Conservation (phyloP, 1,284 basidiomycete genomes). For the Sporisorium scitamineum region DNA sequence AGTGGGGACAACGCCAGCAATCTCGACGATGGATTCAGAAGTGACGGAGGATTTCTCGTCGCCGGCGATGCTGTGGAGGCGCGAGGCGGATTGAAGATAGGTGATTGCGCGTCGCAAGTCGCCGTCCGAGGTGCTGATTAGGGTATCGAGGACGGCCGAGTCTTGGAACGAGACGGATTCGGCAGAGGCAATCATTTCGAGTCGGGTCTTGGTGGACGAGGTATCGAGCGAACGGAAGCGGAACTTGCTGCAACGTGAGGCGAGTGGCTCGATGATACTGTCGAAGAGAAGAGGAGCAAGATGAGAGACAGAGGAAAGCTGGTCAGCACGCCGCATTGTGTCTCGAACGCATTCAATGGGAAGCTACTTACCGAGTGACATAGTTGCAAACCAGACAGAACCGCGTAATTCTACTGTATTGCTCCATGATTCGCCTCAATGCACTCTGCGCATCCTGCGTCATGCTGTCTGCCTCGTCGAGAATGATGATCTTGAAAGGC, state of each 20-base stretch:
- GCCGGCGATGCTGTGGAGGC: slow-evolving; percentile 72
- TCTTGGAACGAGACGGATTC: slow-evolving; percentile 72
- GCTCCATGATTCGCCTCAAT: slow-evolving; percentile 97
- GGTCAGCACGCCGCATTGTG: neutral
- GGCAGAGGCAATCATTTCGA: slow-evolving; percentile 81
- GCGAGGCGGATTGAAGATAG: slow-evolving; percentile 93
- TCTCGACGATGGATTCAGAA: slow-evolving; percentile 82
- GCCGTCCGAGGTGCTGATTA: slow-evolving; percentile 86
- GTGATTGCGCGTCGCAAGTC: slow-evolving; percentile 98
- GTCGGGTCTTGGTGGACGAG: slow-evolving; percentile 79
- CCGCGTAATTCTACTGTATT: slow-evolving; percentile 92
- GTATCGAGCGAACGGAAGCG: slow-evolving; percentile 93
- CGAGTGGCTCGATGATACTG: slow-evolving; percentile 92
- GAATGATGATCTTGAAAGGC: slow-evolving; percentile 98
- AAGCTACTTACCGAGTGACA: slow-evolving; percentile 79
- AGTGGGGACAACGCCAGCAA: slow-evolving; percentile 92
- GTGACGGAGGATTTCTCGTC: slow-evolving; percentile 41
- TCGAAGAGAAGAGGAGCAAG: neutral
- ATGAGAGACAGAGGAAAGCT: neutral
- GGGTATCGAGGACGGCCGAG: slow-evolving; percentile 73
- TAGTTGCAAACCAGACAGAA: slow-evolving; percentile 99
- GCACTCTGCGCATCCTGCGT: slow-evolving; percentile 98
- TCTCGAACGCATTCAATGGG: neutral
- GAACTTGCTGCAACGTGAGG: slow-evolving; percentile 99
- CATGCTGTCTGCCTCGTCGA: slow-evolving; percentile 99